Conservation (phyloP, 305 asterid species). For the Fraxinus sp. region DNA sequence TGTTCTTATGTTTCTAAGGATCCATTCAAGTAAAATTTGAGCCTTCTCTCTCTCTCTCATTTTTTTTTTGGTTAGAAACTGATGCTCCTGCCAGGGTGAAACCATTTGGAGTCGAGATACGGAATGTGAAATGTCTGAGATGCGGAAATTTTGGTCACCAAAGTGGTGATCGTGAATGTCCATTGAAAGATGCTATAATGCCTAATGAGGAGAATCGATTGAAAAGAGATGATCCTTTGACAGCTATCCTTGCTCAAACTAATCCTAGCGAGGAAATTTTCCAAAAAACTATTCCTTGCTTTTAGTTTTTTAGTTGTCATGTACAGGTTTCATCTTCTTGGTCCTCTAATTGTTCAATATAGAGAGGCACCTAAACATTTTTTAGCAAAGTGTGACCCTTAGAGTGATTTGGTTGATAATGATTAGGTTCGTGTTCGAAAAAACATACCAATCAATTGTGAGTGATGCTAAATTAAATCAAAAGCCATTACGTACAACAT, state of each 20-base stretch:
- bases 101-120: conserved; percentile 96
- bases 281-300: not conserved
- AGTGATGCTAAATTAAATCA: conserved; percentile 12
- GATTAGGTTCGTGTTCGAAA: not conserved
- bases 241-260: conserved; percentile 83
- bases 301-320: not conserved
- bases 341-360: not conserved
- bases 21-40: not conserved
- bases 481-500: not conserved
- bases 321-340: not conserved
- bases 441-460: not conserved
- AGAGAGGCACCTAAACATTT: not conserved
- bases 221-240: conserved; percentile 90
- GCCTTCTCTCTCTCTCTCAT: too few species aligned
- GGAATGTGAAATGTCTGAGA: conserved; percentile 94
- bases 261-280: conserved; percentile 63
- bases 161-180: conserved; percentile 99
- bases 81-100: conserved; percentile 83
- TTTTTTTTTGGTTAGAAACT: conserved; percentile 50
- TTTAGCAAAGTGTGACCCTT: conserved; percentile 10
- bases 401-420: conserved; percentile 2
- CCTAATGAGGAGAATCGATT: conserved; percentile 87
- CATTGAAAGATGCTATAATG: conserved; percentile 86
- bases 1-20: not conserved
- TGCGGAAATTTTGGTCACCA: conserved; percentile 92